Percentiles rank a stretch among this genome's conserved stretches.
Evolutionary conservation across 1,139 yeast genomes (phyloP).

Genomic region (Blastobotrys indianensis): DNA sequence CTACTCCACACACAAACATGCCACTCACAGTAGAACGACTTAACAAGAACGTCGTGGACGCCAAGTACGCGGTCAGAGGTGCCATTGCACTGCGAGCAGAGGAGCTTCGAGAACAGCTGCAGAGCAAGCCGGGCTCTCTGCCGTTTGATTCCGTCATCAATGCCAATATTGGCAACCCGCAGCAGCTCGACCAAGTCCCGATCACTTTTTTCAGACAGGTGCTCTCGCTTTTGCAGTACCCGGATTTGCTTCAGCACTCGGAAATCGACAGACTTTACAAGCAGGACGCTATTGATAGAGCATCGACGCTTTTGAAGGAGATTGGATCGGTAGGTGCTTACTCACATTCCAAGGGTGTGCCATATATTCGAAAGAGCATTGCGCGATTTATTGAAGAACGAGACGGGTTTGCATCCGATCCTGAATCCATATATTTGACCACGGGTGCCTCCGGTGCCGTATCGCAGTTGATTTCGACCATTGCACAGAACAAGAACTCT

Average conservation of each 20-base stretch:
- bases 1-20: slow-evolving; percentile 14
- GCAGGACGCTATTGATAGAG: slow-evolving; percentile 67
- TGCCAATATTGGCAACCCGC: slow-evolving; percentile 97
- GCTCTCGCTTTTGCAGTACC: slow-evolving; percentile 77
- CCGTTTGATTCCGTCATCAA: slow-evolving; percentile 75
- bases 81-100: slow-evolving; percentile 90
- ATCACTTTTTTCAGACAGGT: slow-evolving; percentile 94
- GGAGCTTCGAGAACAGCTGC: slow-evolving; percentile 56
- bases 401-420: slow-evolving; percentile 59
- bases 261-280: slow-evolving; percentile 44
- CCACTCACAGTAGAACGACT: slow-evolving; percentile 43
- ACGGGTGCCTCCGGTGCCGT: slow-evolving; percentile 95
- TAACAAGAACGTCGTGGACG: slow-evolving; percentile 69
- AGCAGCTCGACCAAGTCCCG: slow-evolving; percentile 89
- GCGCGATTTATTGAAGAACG: slow-evolving; percentile 73
- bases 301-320: slow-evolving; percentile 50
- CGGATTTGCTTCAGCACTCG: slow-evolving; percentile 49
- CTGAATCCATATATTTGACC: slow-evolving; percentile 74
- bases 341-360: slow-evolving; percentile 86
- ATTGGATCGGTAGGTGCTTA: slow-evolving; percentile 91
- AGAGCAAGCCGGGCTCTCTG: slow-evolving; percentile 50
- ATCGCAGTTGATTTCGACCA: slow-evolving; percentile 60
- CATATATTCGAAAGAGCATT: slow-evolving; percentile 62
- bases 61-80: slow-evolving; percentile 95
- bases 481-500: slow-evolving; percentile 58